These are phyloP conservation scores for Allium cepa DNA, from an alignment of 106 monocot species.

Conservation along the genomic window DNA sequence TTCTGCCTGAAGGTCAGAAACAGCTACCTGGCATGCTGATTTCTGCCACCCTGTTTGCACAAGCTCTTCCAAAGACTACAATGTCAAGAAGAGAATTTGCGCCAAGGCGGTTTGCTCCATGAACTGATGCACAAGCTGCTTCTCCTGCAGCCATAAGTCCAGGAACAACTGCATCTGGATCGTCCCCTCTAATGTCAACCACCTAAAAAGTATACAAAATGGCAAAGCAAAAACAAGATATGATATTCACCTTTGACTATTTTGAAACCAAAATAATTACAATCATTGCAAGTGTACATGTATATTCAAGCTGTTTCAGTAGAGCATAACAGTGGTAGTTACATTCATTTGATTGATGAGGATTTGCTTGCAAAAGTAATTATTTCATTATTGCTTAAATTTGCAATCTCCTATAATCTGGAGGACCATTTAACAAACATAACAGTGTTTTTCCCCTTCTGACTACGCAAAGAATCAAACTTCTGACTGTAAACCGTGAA, in stretches of 20 bases:
- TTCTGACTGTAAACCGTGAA: too few species aligned
- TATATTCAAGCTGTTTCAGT: too few species aligned
- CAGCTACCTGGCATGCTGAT: slow-evolving; percentile 61
- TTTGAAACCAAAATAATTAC: neutral
- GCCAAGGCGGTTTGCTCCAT: slow-evolving; percentile 96
- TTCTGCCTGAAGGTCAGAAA: neutral
- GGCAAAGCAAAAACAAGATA: neutral
- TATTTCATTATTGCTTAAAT: neutral
- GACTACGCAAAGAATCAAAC: too few species aligned
- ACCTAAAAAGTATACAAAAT: slow-evolving; percentile 32
- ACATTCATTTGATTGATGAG: too few species aligned
- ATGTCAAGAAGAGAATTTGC: slow-evolving; percentile 99
- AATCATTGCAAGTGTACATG: neutral
- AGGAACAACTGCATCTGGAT: slow-evolving; percentile 82
- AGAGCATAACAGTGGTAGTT: too few species aligned
- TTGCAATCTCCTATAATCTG: too few species aligned
- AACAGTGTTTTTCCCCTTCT: too few species aligned
- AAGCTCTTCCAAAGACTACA: slow-evolving; percentile 96
- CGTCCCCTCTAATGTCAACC: slow-evolving; percentile 59
- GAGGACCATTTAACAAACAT: too few species aligned
- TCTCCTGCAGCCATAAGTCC: slow-evolving; percentile 96
- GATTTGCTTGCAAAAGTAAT: neutral
- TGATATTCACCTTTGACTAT: neutral
- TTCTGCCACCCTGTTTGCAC: slow-evolving; percentile 94
- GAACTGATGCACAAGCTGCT: slow-evolving; percentile 98